Conservation (phyloP, 169 alveolate species). For the Pseudocohnilembus persalinus region DNA sequence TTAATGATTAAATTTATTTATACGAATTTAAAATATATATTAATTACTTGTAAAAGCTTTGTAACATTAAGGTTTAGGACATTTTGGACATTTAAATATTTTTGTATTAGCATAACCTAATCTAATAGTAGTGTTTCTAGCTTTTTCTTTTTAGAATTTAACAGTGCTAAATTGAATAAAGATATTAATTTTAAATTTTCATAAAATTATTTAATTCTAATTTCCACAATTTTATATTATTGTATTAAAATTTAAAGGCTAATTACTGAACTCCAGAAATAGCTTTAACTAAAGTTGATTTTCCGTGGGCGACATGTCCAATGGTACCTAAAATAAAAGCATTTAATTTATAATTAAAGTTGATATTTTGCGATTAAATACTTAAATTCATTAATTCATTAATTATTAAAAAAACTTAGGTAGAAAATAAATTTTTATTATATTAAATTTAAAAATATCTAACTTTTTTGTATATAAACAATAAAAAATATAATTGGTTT, state of each 20-base stretch:
- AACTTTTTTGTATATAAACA: constrained; percentile 1
- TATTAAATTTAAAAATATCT: background rate
- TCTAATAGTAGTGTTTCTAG: constrained; percentile 97
- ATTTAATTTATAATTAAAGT: background rate
- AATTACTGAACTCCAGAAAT: constrained; percentile 93
- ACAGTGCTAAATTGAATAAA: constrained; percentile 81
- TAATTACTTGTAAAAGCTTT: constrained; percentile 71
- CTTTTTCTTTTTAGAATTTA: constrained; percentile 94
- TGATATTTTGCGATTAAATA: background rate
- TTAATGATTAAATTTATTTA: too few relatives aligned
- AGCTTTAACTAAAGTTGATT: constrained; percentile 98
- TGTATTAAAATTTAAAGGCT: background rate
- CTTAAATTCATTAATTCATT: background rate
- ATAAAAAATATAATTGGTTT: background rate
- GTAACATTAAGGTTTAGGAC: constrained; percentile 96
- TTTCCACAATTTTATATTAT: background rate
- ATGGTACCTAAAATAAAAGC: constrained; percentile 91
- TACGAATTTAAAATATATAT: too few relatives aligned
- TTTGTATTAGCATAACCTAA: constrained; percentile 99
- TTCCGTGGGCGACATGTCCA: constrained; percentile 99
- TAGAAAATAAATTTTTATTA: too few relatives aligned
- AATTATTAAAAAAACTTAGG: background rate
- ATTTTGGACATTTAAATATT: constrained; percentile 97
- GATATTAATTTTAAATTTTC: background rate
- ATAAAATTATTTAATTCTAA: background rate